Evolutionary conservation across 225 moss, liverwort and hornwort genomes (phyloP).

Genomic region (Bryoerythrophyllum caledonicum): DNA sequence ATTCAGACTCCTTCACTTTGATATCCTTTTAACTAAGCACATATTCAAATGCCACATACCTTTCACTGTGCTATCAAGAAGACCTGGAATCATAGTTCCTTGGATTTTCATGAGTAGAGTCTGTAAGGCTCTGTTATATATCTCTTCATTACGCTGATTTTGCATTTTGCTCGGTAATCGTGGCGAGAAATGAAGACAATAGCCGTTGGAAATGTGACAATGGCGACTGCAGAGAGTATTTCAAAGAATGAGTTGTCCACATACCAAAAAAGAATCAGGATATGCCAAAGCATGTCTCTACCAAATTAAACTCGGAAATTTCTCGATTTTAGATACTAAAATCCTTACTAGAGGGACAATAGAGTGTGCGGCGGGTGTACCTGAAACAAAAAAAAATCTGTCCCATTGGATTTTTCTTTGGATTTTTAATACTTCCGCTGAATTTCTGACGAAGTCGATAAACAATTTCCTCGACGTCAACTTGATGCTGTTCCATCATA

Average conservation of each 20-base stretch:
- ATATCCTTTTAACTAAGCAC: neutral
- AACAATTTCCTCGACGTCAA: conserved; percentile 17
- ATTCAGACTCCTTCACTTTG: neutral
- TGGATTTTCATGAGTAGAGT: conserved; percentile 47
- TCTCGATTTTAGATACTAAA: neutral
- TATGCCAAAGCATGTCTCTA: neutral
- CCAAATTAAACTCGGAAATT: neutral
- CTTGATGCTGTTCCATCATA: conserved; percentile 14
- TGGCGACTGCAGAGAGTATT: conserved; percentile 21
- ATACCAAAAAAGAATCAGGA: neutral
- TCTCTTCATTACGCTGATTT: conserved; percentile 36
- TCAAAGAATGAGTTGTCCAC: too few species aligned
- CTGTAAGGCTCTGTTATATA: conserved; percentile 31
- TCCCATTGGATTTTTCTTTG: conserved; percentile 20
- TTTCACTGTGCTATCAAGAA: conserved; percentile 59
- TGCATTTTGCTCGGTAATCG: conserved; percentile 42
- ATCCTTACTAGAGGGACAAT: neutral
- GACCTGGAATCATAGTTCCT: conserved; percentile 46
- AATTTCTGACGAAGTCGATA: conserved; percentile 12
- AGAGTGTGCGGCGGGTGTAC: neutral
- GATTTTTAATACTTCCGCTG: neutral
- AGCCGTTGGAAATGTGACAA: conserved; percentile 29
- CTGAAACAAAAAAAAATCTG: conserved; percentile 24
- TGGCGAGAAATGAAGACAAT: conserved; percentile 67
- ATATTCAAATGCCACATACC: conserved; percentile 26